Conservation (phyloP, 345 rosid species). For the Durio zibethinus region DNA sequence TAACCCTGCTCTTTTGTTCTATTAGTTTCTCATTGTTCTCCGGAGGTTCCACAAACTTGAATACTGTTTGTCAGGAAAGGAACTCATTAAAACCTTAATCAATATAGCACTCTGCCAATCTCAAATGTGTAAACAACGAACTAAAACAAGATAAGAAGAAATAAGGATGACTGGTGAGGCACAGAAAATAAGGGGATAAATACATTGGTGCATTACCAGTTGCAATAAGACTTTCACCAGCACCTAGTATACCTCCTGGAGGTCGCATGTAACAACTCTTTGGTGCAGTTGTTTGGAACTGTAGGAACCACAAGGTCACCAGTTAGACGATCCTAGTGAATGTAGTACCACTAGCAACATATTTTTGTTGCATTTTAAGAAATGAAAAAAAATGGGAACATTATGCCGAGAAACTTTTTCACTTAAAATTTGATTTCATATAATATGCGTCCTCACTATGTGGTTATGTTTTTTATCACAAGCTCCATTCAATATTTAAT, state of each 20-base stretch:
- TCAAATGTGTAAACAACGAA: not conserved
- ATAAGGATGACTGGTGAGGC: not conserved
- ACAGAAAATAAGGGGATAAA: not conserved
- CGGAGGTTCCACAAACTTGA: conserved; percentile 77
- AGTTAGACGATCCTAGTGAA: not conserved
- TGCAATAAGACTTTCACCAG: conserved; percentile 65
- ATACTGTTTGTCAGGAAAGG: conserved; percentile 40
- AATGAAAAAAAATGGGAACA: not conserved
- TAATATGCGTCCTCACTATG: not conserved
- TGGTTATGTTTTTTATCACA: not conserved
- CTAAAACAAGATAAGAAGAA: not conserved
- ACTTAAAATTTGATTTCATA: not conserved
- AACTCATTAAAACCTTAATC: conserved; percentile 12
- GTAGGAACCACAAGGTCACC: conserved; percentile 4
- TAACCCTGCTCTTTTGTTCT: conserved; percentile 56
- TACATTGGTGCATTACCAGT: conserved; percentile 40
- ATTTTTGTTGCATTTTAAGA: not conserved
- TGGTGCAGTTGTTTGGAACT: conserved; percentile 85
- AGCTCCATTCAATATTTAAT: not conserved
- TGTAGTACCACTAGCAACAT: not conserved
- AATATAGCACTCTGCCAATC: not conserved
- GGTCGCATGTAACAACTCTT: conserved; percentile 84
- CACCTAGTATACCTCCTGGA: conserved; percentile 65
- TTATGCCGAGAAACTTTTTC: not conserved
- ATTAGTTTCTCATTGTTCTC: conserved; percentile 58